Base-by-base conservation (phyloP, 1,284 basidiomycete genomes). In the Moesziomyces parantarcticus region DNA sequence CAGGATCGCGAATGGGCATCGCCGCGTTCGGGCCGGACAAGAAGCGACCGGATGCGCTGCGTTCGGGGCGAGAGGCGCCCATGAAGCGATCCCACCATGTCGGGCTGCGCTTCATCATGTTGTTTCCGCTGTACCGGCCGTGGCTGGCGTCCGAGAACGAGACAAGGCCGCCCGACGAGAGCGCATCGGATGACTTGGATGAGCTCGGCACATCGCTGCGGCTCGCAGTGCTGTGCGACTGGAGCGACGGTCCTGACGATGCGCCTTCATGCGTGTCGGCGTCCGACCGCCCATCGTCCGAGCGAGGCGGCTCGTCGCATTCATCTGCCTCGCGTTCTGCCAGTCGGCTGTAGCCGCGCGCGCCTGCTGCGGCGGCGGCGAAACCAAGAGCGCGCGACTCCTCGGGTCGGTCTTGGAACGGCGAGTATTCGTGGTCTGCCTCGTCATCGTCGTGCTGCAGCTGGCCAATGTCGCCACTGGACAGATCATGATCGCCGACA, bases 51-150 rank as follows among this genome's bases (percentile, higher is more conserved):
- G 78, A 80, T 20, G 76, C 60, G 36, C 62, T 71, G 10, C 78
- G 64, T 44, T 79, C 76, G 23, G 79, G 58, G 43, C 73, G 58
- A 39, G 67, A 65, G 46, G 56, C 67, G 41, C 68, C 70, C 74
- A 79, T 73, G 65, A 81, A 73, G 7, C 76, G 66, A 42, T 73
- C 76, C 79, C 79, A 81, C 79, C 79, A 81, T 1, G 78, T 78
- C 3, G 67, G 57, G 44, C 73, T 76, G 32, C 79, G 69, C 29
- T 62, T 67, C 44, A 80, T 76, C 41, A n/a, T 34, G 29, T 18
- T 50, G 18, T 26, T 32, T 8, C 48, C 44, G 11, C 50, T 50
- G 9, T 18, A n/a, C 14, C 54, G 59, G 18, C 58, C 50, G 34
- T 61, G 54, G 44, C 50, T 57, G 0, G 71, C 55, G 40, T 78